Base-by-base conservation (phyloP, 106 monocot genomes). In the Dendrobium chrysotoxum region DNA sequence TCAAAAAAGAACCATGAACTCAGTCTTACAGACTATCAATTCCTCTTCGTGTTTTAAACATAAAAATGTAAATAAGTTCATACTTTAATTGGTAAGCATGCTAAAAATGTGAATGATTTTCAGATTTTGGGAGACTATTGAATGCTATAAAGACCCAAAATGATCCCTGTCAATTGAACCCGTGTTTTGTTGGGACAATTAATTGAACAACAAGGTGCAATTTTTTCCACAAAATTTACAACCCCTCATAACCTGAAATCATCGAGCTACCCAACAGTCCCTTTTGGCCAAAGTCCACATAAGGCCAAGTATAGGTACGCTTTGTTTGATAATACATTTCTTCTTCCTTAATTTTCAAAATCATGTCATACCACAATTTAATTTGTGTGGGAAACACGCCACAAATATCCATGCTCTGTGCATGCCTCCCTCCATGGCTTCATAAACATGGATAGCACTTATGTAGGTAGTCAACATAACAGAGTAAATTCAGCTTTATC, bases 51-150 rank as follows among this genome's bases (percentile, higher is more conserved):
- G 13, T 53, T 71, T 65, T 65, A 20, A 42, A n/a, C 30, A 79
- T 23, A 55, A 82, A 73, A 17, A 67, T 31, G 40, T 38, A 54
- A 53, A 81, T 81, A 18, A 58, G 38, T 0, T 38, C 73, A 40
- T 3, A 7, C 39, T 61, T 61, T 11, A 61, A 61, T 61, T 61
- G 23, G 61, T n/a, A 5, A 61, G 61, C 61, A 61, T 61, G 61
- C 11, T 61, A 61, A 11, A 23, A 20, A 25, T 61, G 23, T 61
- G 23, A 61, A 61, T 61, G 23, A n/a, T 13, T 50, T 11, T 50
- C 3, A 13, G 13, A 50, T 13, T 50, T 12, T 50, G 50, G 50
- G 23, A 4, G 21, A 57, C 57, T 13, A 21, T 5, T 4, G 4
- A 61, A 61, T n/a, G 61, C 23, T 23, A n/a, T 23, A 25, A 20